Percentiles rank a stretch among this genome's conserved stretches.
phyloP scores from a whole-genome alignment of 2,329 filamentous ascomycete genomes.

The Madurella mycetomatis region DNA sequence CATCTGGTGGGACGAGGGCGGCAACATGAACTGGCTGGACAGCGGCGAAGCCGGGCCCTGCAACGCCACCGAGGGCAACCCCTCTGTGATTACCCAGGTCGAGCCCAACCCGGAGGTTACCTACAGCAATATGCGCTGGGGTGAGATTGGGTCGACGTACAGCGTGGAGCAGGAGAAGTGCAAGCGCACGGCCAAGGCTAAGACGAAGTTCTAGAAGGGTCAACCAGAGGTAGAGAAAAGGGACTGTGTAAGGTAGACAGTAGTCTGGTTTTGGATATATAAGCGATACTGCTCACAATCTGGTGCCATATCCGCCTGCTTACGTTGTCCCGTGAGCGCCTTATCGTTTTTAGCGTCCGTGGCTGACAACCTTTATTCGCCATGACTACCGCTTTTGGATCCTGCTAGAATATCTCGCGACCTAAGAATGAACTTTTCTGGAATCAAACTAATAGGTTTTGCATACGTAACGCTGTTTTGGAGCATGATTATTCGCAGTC shows the following conservation, averaged over 20 bases:
- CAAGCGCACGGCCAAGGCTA: slow-evolving; percentile 5
- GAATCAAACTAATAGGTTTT: no score
- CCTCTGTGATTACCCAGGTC: slow-evolving; percentile 40
- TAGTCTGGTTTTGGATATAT: background rate
- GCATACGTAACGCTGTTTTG: no score
- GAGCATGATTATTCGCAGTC: no score
- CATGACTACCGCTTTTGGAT: no score
- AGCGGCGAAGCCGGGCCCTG: slow-evolving; percentile 49
- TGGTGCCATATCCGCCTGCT: background rate
- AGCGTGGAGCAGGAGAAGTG: background rate
- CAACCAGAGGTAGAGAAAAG: background rate
- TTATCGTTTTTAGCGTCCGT: no score
- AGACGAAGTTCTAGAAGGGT: background rate
- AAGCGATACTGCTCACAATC: background rate
- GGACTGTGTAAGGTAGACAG: background rate
- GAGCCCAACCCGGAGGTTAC: slow-evolving; percentile 46
- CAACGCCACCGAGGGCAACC: slow-evolving; percentile 49
- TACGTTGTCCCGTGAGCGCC: background rate
- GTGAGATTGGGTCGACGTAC: slow-evolving; percentile 45
- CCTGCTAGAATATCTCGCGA: no score
- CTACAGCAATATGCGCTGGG: slow-evolving; percentile 54
- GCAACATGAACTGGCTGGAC: slow-evolving; percentile 57
- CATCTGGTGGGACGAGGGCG: slow-evolving; percentile 52
- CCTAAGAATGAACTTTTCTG: no score
- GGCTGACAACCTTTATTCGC: no score